Conservation (phyloP, 257 asterid genomes). For the Solanum lycopersicoides region DNA sequence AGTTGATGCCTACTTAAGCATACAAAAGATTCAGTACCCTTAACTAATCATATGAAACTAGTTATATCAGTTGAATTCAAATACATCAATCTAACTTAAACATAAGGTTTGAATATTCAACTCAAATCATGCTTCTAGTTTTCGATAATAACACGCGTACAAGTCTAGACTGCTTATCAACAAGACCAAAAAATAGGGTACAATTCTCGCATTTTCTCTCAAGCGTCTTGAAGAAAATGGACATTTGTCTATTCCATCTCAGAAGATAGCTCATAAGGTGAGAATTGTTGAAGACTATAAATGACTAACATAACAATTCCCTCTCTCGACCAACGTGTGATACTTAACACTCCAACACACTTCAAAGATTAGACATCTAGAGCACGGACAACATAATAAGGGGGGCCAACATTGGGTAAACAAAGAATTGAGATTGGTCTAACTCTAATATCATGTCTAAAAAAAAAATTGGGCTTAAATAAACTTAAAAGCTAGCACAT, state of each 20-base stretch:
- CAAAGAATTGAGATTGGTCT: neutral
- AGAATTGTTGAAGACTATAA: neutral
- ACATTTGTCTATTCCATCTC: neutral
- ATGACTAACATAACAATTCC: neutral
- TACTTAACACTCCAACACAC: neutral
- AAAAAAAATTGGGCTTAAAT: neutral
- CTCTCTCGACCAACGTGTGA: neutral
- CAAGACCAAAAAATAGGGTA: neutral
- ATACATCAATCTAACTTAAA: neutral
- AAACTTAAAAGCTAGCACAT: neutral
- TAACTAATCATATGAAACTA: neutral
- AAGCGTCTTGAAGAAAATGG: neutral
- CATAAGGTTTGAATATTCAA: neutral
- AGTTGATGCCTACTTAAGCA: neutral
- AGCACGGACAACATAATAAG: neutral
- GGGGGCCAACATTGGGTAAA: neutral
- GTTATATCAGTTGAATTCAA: neutral
- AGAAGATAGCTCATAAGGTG: neutral
- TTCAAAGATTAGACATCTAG: neutral
- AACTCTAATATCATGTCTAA: neutral
- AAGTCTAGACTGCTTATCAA: neutral
- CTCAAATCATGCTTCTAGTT: neutral
- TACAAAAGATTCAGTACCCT: neutral
- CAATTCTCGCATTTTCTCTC: neutral
- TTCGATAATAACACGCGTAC: neutral